Percentiles rank a stretch among this genome's conserved stretches.
Conservation (phyloP, 2,329 filamentous ascomycete genomes). For the Colletotrichum sidae region DNA sequence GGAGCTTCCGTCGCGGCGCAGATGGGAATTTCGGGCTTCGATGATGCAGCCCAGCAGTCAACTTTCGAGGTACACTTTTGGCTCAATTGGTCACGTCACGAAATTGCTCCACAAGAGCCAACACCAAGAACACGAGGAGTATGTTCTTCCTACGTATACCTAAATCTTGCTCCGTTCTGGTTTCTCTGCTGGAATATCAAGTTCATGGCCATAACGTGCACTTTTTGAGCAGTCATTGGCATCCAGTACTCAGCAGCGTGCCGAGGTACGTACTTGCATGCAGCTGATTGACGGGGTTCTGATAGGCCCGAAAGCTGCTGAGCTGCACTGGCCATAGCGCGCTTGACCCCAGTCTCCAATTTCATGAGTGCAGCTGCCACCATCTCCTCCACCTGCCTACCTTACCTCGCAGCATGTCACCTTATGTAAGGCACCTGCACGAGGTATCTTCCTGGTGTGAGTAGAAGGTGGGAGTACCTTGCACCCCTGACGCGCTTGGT, state of each 20-base stretch:
- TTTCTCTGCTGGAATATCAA: too few species aligned
- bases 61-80: background rate
- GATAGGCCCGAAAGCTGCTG: conserved; percentile 4
- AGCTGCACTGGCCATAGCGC: conserved; percentile 2
- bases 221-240: too few species aligned
- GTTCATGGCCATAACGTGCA: too few species aligned
- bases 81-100: too few species aligned
- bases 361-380: too few species aligned
- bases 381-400: background rate
- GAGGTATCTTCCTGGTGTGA: too few species aligned
- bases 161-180: too few species aligned
- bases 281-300: conserved; percentile 3
- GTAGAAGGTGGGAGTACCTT: conserved; percentile 19
- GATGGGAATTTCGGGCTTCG: conserved; percentile 29
- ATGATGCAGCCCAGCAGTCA: conserved; percentile 32
- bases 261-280: conserved; percentile 10
- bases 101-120: too few species aligned
- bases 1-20: conserved; percentile 11
- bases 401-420: too few species aligned
- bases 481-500: conserved; percentile 21
- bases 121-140: too few species aligned
- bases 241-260: conserved; percentile 4
- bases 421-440: too few species aligned
- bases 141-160: too few species aligned
- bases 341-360: background rate